These are phyloP conservation scores for Clonostachys rhizophaga DNA, from an alignment of 2,329 filamentous ascomycete species.

Conservation along the genomic window DNA sequence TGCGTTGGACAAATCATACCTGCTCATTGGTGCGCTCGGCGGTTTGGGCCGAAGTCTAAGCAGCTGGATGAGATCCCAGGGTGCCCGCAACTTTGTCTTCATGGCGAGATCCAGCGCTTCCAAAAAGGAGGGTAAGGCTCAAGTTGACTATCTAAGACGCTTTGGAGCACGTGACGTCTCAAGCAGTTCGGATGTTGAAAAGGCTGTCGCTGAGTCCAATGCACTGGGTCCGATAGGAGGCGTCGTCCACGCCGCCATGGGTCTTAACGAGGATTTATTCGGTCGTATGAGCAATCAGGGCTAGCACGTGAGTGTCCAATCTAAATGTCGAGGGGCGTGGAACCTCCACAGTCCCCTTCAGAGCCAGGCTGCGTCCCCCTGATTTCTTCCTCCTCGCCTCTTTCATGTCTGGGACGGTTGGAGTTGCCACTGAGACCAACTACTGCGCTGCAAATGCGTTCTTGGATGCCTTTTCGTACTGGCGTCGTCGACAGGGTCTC, in stretches of 20 bases:
- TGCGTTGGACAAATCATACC: constrained; percentile 1
- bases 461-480: constrained; percentile 16
- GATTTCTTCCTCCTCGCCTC: constrained; percentile 33
- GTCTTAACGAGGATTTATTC: neutral
- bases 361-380: constrained; percentile 4
- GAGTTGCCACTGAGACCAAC: constrained; percentile 27
- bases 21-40: constrained; percentile 6
- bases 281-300: constrained; percentile 3
- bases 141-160: constrained; percentile 14
- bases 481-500: neutral
- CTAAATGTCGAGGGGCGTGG: constrained; percentile 22
- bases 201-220: constrained; percentile 21
- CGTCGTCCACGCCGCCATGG: constrained; percentile 2
- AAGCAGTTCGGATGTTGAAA: neutral
- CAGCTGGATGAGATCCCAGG: constrained; percentile 3
- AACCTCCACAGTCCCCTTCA: constrained; percentile 14
- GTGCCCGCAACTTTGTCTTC: constrained; percentile 15
- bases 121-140: constrained; percentile 9
- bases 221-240: constrained; percentile 10
- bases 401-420: constrained; percentile 25
- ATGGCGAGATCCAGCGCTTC: constrained; percentile 18
- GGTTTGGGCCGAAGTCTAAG: constrained; percentile 5
- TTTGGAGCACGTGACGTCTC: constrained; percentile 10
- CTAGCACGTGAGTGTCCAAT: constrained; percentile 12
- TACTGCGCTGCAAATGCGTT: constrained; percentile 28